Conservation (phyloP, 1,139 yeast genomes). For the Kurtzmaniella natalensis region DNA sequence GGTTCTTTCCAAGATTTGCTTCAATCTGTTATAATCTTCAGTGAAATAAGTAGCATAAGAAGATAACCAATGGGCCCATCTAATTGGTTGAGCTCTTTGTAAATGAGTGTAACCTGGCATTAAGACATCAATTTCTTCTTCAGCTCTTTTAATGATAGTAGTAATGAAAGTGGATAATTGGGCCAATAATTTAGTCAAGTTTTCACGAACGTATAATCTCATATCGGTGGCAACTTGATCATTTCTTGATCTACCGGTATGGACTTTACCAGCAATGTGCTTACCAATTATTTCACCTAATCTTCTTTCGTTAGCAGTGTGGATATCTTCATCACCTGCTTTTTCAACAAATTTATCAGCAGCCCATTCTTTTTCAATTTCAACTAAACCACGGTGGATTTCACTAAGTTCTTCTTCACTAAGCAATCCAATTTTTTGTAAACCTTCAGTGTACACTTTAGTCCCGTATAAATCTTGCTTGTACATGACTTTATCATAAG, state of each 20-base stretch:
- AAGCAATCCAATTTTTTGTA: conserved; percentile 71
- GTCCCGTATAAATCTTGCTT: conserved; percentile 93
- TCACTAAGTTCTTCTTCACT: conserved; percentile 66
- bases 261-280: conserved; percentile 93
- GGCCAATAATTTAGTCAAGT: conserved; percentile 55
- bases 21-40: conserved; percentile 81
- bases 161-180: conserved; percentile 59
- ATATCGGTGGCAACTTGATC: conserved; percentile 98
- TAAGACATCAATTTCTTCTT: conserved; percentile 77
- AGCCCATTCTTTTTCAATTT: conserved; percentile 78
- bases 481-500: conserved; percentile 93
- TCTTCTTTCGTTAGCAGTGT: conserved; percentile 97
- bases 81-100: conserved; percentile 97
- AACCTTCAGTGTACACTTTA: conserved; percentile 84
- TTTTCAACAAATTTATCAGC: conserved; percentile 70
- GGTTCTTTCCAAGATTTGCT: conserved; percentile 75
- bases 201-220: conserved; percentile 88
- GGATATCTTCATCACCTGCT: conserved; percentile 95
- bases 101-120: conserved; percentile 99
- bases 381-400: conserved; percentile 76
- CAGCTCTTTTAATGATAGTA: conserved; percentile 72
- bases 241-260: conserved; percentile 96
- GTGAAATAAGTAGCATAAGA: conserved; percentile 92
- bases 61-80: conserved; percentile 98
- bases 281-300: conserved; percentile 93